These are phyloP conservation scores for Penicillium bovifimosum DNA, from an alignment of 495 filamentous ascomycete species.

Conservation along the genomic window DNA sequence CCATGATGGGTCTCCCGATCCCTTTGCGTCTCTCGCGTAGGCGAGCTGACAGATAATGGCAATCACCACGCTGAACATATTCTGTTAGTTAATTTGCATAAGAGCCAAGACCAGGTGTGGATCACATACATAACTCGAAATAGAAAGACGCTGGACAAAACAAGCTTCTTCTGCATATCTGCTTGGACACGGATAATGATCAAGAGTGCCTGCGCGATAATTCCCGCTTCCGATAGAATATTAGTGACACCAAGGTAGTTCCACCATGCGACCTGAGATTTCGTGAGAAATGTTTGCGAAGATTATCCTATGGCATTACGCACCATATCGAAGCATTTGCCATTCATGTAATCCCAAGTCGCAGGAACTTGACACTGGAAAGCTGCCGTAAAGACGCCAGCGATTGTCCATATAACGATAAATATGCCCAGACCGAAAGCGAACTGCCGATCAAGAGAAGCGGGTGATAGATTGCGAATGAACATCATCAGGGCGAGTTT, in stretches of 20 bases:
- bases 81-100: no score
- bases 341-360: slow-evolving; percentile 34
- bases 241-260: slow-evolving; percentile 38
- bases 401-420: slow-evolving; percentile 28
- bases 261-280: slow-evolving; percentile 30
- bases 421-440: slow-evolving; percentile 19
- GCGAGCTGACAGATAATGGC: slow-evolving; percentile 32
- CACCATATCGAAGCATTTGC: slow-evolving; percentile 35
- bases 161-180: slow-evolving; percentile 24
- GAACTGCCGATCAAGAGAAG: slow-evolving; percentile 18
- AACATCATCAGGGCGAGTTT: slow-evolving; percentile 33
- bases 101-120: no score
- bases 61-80: slow-evolving; percentile 23
- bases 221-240: slow-evolving; percentile 36
- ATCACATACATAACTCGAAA: slow-evolving; percentile 33
- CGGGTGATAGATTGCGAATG: slow-evolving; percentile 20
- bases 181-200: slow-evolving; percentile 36
- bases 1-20: slow-evolving; percentile 17
- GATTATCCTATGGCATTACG: neutral
- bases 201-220: slow-evolving; percentile 33
- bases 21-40: slow-evolving; percentile 14
- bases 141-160: slow-evolving; percentile 29
- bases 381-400: slow-evolving; percentile 28
- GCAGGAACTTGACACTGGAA: slow-evolving; percentile 38
- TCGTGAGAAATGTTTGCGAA: neutral